Evolutionary conservation across 176 grass and related monocot genomes (phyloP).

Genomic region (Ensete ventricosum): DNA sequence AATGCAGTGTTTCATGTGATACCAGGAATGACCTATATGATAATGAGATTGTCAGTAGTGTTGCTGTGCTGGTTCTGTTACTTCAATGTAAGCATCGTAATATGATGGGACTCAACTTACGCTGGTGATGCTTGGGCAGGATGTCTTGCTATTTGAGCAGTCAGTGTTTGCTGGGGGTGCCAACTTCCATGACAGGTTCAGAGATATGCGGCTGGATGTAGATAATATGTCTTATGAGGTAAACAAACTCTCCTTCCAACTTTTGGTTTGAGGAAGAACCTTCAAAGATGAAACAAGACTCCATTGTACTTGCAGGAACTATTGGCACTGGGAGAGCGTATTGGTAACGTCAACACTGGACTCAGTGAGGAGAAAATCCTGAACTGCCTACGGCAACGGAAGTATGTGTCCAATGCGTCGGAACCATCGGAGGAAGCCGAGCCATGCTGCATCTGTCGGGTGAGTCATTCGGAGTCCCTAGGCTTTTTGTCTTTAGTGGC

Average conservation of each 20-base stretch:
- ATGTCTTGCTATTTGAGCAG: not conserved
- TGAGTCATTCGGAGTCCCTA: not conserved
- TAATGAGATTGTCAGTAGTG: no score
- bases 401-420: not conserved
- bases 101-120: not conserved
- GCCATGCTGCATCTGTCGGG: slow-evolving; percentile 21
- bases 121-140: not conserved
- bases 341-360: slow-evolving; percentile 13
- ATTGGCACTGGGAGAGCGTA: slow-evolving; percentile 15
- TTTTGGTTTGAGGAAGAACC: no score
- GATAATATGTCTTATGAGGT: slow-evolving; percentile 25
- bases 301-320: slow-evolving; percentile 9
- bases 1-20: no score
- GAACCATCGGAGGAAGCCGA: slow-evolving; percentile 1
- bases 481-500: not conserved
- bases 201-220: slow-evolving; percentile 16
- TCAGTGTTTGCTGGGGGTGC: not conserved
- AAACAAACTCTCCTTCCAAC: not conserved
- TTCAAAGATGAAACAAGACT: not conserved
- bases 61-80: not conserved
- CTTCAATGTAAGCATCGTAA: no score
- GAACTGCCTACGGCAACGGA: not conserved
- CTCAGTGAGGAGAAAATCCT: slow-evolving; percentile 16
- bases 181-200: slow-evolving; percentile 8
- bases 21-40: no score